These are phyloP conservation scores for Lippia alba DNA, from an alignment of 305 asterid genomes.

Conservation along the genomic window DNA sequence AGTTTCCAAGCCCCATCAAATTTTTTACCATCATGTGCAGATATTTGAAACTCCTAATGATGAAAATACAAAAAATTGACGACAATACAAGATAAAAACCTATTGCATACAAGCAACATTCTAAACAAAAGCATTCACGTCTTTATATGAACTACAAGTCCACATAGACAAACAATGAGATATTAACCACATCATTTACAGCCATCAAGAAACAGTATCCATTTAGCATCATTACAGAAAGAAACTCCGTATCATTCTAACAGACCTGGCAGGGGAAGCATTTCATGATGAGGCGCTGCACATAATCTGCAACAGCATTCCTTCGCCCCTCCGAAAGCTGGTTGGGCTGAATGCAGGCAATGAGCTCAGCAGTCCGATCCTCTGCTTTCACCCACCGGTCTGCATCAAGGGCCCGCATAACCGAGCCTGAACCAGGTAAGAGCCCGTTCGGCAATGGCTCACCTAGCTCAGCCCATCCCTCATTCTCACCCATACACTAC, in stretches of 20 bases:
- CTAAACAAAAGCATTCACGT: slow-evolving; percentile 1
- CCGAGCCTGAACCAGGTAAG: slow-evolving; percentile 61
- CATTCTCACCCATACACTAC: slow-evolving; percentile 80
- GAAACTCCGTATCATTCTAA: slow-evolving; percentile 17
- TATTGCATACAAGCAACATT: slow-evolving; percentile 19
- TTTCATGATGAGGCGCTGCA: slow-evolving; percentile 70
- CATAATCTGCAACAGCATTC: slow-evolving; percentile 85
- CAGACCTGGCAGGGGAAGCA: slow-evolving; percentile 89
- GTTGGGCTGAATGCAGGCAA: slow-evolving; percentile 85
- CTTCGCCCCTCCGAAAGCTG: slow-evolving; percentile 75
- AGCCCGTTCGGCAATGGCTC: slow-evolving; percentile 75
- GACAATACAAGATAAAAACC: slow-evolving; percentile 8
- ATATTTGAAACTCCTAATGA: background rate
- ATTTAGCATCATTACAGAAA: slow-evolving; percentile 21
- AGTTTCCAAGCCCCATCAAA: background rate
- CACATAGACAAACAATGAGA: slow-evolving; percentile 20
- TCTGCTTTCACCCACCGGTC: slow-evolving; percentile 83
- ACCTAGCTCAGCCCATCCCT: slow-evolving; percentile 62
- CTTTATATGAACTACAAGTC: slow-evolving; percentile 8
- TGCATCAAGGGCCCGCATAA: slow-evolving; percentile 53
- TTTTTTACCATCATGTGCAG: background rate
- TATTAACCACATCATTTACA: slow-evolving; percentile 23
- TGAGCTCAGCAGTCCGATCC: slow-evolving; percentile 81
- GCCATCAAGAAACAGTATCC: slow-evolving; percentile 10
- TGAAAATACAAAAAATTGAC: slow-evolving; percentile 2